These are phyloP conservation scores for Aureobasidium sp. DNA, from an alignment of 2,329 filamentous ascomycete species.

Conservation along the genomic window DNA sequence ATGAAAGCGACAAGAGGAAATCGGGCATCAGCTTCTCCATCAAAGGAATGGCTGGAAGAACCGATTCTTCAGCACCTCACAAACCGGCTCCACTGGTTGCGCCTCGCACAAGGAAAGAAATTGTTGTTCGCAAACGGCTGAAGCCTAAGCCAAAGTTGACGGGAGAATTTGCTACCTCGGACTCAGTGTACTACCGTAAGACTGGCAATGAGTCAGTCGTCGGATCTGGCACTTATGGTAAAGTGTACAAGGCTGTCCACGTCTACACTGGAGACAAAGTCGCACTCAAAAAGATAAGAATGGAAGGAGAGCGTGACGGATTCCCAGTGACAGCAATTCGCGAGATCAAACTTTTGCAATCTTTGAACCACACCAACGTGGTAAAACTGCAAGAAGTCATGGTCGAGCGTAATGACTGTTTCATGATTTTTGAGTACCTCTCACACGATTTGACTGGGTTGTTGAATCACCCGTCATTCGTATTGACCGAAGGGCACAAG, in stretches of 20 bases:
- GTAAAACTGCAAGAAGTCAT: conserved; percentile 85
- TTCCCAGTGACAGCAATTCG: conserved; percentile 87
- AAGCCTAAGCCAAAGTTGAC: conserved; percentile 66
- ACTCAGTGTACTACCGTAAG: conserved; percentile 90
- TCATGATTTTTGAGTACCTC: conserved; percentile 99
- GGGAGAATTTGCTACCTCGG: conserved; percentile 66
- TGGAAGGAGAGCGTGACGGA: conserved; percentile 87
- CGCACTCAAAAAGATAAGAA: conserved; percentile 82
- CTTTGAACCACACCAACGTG: conserved; percentile 72
- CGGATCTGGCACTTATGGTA: conserved; percentile 90
- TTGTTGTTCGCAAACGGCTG: conserved; percentile 59
- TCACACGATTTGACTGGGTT: conserved; percentile 93
- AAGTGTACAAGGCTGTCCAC: conserved; percentile 89
- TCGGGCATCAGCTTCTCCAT: conserved; percentile 87
- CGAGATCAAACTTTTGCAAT: conserved; percentile 88
- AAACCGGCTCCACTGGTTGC: conserved; percentile 21
- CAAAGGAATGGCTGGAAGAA: conserved; percentile 50
- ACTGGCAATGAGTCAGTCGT: conserved; percentile 97
- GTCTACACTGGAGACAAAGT: conserved; percentile 83
- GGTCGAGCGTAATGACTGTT: conserved; percentile 98
- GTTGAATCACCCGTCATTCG: conserved; percentile 89
- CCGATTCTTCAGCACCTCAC: conserved; percentile 29
- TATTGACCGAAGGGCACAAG: conserved; percentile 75
- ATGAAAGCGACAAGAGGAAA: conserved; percentile 41
- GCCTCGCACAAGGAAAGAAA: conserved; percentile 39